Percentiles rank a stretch among this genome's conserved stretches.
Evolutionary conservation across 345 rosid genomes (phyloP).

Genomic region (Populus simonii): DNA sequence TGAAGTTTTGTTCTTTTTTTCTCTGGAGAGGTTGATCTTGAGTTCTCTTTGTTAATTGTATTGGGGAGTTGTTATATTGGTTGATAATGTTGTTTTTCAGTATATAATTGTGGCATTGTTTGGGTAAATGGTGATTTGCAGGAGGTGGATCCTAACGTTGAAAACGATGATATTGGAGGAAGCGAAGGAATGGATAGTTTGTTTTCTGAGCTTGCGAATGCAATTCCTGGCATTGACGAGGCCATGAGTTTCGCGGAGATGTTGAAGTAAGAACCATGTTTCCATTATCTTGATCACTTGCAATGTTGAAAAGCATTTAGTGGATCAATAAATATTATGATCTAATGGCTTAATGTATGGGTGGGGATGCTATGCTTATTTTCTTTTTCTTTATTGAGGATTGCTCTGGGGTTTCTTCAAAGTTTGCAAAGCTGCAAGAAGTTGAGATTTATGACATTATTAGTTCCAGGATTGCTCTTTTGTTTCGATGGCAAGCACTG

Average conservation of each 20-base stretch:
- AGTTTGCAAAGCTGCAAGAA: neutral
- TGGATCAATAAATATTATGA: neutral
- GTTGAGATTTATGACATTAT: neutral
- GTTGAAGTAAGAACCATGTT: slow-evolving; percentile 60
- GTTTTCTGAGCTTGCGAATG: slow-evolving; percentile 88
- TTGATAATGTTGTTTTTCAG: neutral
- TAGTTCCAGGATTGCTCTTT: neutral
- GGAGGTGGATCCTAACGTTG: slow-evolving; percentile 99
- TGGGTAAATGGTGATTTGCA: slow-evolving; percentile 20
- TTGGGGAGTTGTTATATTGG: neutral
- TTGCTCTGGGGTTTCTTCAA: neutral
- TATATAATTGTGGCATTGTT: neutral
- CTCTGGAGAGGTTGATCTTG: neutral
- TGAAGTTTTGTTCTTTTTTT: neutral
- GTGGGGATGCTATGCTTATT: neutral
- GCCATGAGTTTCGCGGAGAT: slow-evolving; percentile 99
- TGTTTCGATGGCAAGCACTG: neutral
- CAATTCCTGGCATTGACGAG: slow-evolving; percentile 97
- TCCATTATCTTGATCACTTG: neutral
- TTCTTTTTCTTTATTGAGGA: neutral
- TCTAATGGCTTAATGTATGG: neutral
- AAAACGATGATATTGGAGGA: slow-evolving; percentile 65
- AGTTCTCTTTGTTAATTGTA: neutral
- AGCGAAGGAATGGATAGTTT: slow-evolving; percentile 85
- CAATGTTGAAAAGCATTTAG: neutral